Evolutionary conservation across 2,329 filamentous ascomycete species (phyloP), one percentile per base, ranked within the genome.

Genomic region (Clarireedia homoeocarpa): DNA sequence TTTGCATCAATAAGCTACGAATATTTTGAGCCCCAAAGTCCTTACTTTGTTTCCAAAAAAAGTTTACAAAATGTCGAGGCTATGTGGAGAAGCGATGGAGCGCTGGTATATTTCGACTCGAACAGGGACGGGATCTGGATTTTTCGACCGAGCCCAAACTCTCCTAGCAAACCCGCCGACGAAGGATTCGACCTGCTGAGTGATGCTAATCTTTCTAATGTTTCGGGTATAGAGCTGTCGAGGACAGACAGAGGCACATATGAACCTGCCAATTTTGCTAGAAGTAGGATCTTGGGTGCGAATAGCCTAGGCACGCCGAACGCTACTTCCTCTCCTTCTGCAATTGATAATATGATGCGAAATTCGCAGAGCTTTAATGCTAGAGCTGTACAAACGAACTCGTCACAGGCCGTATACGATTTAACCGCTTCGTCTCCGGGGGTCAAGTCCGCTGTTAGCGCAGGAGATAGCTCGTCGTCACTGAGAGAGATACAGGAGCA

Each of bases 1-100:
- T 67, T 66, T 56, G 60, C 65, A 48, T 63, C 63, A 36, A 69
- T 70, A 60, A 59, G 61, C 39, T 70, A 70, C 57, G 65, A 69
- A 58, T 70, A 68, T 51, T 62, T 64, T 49, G 67, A 69, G 55
- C 48, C 56, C 10, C 58, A 62, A 51, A 51, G 39, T 39, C 47
- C 55, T 45, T 58, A 61, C 38, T 51, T 57, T 23, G 58, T 46
- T 36, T 30, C 59, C n/a, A 63, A 63, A 58, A 63, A 58, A 51
- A 57, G 62, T 50, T 57, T 69, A n/a, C 65, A 67, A 53, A 62
- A 58, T 38, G 53, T 65, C 15, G 68, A 70, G 48, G 55, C 58
- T 15, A 40, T 42, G 46, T 69, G 65, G 66, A 63, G 67, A 44
- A 58, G 61, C 52, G 59, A 64, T 40, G 68, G 67, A 7, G 59